Evolutionary conservation across 2,329 filamentous ascomycete genomes (phyloP), one percentile per base, ranked within the genome.

Genomic region (Aspergillus puulaauensis): DNA sequence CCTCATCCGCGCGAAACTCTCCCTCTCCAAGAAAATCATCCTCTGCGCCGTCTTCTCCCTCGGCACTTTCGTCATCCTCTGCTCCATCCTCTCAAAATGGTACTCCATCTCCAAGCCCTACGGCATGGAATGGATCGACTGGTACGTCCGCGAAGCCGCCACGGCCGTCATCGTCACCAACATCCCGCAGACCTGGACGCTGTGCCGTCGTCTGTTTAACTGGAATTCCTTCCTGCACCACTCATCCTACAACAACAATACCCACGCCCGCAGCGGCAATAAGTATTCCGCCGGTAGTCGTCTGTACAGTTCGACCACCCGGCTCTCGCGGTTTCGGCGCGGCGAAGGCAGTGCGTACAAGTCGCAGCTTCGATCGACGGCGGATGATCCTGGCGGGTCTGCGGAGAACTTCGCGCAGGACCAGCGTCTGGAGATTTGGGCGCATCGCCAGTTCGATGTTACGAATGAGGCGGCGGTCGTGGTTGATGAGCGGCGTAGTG

Each of bases 121-220:
- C 66, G 82, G 81, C 3, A 73, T 75, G 14, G 70, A 81, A 39
- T 87, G 85, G 76, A 79, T 84, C 0, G 81, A 81, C 62, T 87
- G 84, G 84, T 85, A 86, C 61, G 79, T 84, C 8, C 79, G 83
- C 27, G 85, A 87, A 66, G 79, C 80, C 12, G 83, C 80, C 45
- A 85, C 85, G 0, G 50, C 84, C 6, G 77, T 87, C 41, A 78
- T 86, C 49, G 84, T 86, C 15, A 80, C 83, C 27, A 87, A 87
- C 59, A 75, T 87, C 6, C 84, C 85, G 0, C 81, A 86, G 49
- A 82, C 80, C 61, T 87, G 83, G 80, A 81, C 82, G 0, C 74
- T 87, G 19, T 75, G 85, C 31, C 79, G 82, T 44, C 76, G 78
- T 8, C 58, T 82, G 55, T 78, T 80, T 67, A 70, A 70, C 23